These are phyloP conservation scores for Chlorokybus atmophyticus DNA, from an alignment of 139 green algal genomes.

Conservation along the genomic window DNA sequence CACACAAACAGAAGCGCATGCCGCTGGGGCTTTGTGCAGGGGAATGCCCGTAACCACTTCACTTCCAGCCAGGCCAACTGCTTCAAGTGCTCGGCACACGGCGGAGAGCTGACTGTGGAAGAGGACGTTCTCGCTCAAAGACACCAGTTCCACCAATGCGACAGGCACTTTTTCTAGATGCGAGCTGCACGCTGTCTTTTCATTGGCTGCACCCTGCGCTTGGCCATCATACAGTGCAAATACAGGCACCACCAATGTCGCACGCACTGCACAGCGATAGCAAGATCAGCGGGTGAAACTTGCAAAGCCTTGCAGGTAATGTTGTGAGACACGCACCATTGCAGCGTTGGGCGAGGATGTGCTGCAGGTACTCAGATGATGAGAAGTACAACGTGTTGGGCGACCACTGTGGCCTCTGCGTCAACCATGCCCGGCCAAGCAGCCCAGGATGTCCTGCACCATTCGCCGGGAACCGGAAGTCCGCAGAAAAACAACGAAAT, in stretches of 20 bases:
- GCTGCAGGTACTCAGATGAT: neutral
- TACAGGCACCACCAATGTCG: neutral
- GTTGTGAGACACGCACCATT: neutral
- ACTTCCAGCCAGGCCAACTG: neutral
- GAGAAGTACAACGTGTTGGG: neutral
- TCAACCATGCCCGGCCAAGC: neutral
- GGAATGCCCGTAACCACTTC: neutral
- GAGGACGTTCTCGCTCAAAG: neutral
- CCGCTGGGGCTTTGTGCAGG: neutral
- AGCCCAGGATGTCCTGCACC: neutral
- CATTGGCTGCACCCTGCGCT: neutral
- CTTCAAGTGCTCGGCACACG: neutral
- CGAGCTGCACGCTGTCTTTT: too few relatives aligned
- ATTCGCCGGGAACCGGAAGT: neutral
- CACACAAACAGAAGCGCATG: neutral
- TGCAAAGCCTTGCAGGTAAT: neutral
- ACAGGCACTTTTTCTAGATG: neutral
- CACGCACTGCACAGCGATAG: neutral
- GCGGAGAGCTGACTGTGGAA: neutral
- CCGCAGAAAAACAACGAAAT: too few relatives aligned
- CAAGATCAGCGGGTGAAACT: neutral
- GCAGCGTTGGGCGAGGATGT: neutral
- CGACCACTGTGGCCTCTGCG: neutral
- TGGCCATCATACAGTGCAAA: neutral
- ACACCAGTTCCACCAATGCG: neutral